These are phyloP conservation scores for Syzygium malaccense DNA, from an alignment of 441 rosid genomes.

Conservation along the genomic window DNA sequence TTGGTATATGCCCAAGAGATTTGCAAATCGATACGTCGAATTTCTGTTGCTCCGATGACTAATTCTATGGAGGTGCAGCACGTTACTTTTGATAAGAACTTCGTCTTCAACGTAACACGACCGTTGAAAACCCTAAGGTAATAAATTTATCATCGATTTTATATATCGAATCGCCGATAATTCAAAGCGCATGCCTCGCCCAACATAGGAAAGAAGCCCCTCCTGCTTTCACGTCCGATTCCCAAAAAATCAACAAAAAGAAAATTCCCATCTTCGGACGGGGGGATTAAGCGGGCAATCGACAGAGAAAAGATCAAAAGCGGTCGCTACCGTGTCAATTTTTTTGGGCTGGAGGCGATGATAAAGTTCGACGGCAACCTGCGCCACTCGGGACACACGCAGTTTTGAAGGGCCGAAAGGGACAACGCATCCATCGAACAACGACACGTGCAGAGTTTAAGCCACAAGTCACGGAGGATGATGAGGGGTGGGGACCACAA, in stretches of 20 bases:
- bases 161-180: background rate
- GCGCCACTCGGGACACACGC: background rate
- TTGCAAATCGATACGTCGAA: background rate
- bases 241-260: background rate
- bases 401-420: background rate
- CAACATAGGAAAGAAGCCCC: background rate
- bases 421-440: background rate
- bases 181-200: background rate
- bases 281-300: background rate
- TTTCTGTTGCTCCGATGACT: background rate
- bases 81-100: background rate
- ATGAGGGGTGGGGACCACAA: background rate
- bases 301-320: background rate
- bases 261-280: background rate
- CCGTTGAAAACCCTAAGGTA: background rate
- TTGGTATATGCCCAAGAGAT: background rate
- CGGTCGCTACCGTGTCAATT: background rate
- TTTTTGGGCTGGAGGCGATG: fast-evolving
- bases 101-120: background rate
- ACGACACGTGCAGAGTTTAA: background rate
- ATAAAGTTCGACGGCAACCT: background rate
- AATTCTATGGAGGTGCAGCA: background rate
- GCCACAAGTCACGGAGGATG: background rate
- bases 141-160: background rate
- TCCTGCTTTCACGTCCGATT: background rate